Evolutionary conservation across 1,139 yeast genomes (phyloP).

Genomic region (Zhuliangozyma parablackwelliae): DNA sequence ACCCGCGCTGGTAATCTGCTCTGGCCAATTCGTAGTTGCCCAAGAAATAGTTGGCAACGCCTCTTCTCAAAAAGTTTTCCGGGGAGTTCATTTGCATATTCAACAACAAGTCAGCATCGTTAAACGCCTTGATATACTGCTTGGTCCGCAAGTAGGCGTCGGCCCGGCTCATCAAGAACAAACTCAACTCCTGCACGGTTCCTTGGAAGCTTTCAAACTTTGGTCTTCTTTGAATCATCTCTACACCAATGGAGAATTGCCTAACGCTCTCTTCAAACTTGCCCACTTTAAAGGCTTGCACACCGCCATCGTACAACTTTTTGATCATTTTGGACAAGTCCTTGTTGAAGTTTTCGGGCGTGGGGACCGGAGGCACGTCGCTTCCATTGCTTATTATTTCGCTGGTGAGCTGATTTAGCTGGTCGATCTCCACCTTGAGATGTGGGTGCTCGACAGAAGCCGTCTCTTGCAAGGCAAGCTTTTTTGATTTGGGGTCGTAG

Average conservation of each 20-base stretch:
- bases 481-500: slow-evolving; percentile 27
- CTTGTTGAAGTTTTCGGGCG: slow-evolving; percentile 48
- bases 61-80: slow-evolving; percentile 79
- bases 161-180: slow-evolving; percentile 73
- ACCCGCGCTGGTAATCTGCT: slow-evolving; percentile 74
- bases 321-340: slow-evolving; percentile 63
- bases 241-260: slow-evolving; percentile 72
- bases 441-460: slow-evolving; percentile 19
- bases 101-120: slow-evolving; percentile 74
- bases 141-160: slow-evolving; percentile 72
- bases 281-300: slow-evolving; percentile 55
- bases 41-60: slow-evolving; percentile 66
- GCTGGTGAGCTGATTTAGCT: slow-evolving; percentile 58
- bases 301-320: slow-evolving; percentile 72
- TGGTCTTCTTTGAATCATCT: slow-evolving; percentile 74
- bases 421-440: slow-evolving; percentile 48
- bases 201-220: slow-evolving; percentile 83
- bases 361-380: slow-evolving; percentile 70
- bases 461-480: slow-evolving; percentile 22
- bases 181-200: slow-evolving; percentile 71
- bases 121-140: slow-evolving; percentile 67
- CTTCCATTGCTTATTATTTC: slow-evolving; percentile 57
- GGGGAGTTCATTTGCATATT: slow-evolving; percentile 65
- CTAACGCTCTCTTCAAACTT: slow-evolving; percentile 70
- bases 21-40: slow-evolving; percentile 71